These are phyloP conservation scores for Colletotrichum musicola DNA, from an alignment of 2,329 filamentous ascomycete genomes.

Conservation along the genomic window DNA sequence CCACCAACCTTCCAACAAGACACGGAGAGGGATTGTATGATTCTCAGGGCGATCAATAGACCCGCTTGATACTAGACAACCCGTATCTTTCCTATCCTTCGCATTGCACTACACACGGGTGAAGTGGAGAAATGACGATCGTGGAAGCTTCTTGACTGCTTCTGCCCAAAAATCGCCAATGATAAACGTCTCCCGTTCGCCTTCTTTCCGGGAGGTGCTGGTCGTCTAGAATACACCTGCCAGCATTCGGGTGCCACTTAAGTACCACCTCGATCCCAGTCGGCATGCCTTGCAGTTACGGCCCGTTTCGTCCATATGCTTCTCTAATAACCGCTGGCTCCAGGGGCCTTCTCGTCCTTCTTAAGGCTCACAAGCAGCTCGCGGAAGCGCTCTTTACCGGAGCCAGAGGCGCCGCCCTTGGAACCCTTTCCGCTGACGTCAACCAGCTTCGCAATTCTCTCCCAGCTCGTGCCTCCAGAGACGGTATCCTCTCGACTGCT, in stretches of 20 bases:
- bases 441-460: constrained; percentile 97
- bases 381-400: constrained; percentile 95
- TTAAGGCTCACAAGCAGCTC: constrained; percentile 87
- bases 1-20: background rate
- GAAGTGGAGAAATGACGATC: constrained; percentile 23
- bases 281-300: background rate
- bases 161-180: constrained; percentile 21
- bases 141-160: constrained; percentile 20
- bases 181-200: constrained; percentile 17
- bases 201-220: constrained; percentile 11
- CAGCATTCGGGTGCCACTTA: background rate
- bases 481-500: constrained; percentile 91
- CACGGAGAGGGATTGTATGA: constrained; percentile 25
- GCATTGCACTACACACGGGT: constrained; percentile 12
- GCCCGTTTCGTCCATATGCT: background rate
- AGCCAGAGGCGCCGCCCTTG: constrained; percentile 87
- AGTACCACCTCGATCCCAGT: background rate
- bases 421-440: constrained; percentile 94
- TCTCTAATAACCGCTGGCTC: constrained; percentile 71
- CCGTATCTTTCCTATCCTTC: constrained; percentile 8
- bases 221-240: constrained; percentile 35
- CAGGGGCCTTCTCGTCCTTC: constrained; percentile 91
- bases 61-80: constrained; percentile 15
- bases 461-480: constrained; percentile 96
- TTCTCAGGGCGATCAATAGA: constrained; percentile 35